These are phyloP conservation scores for Galerina marginata DNA, from an alignment of 768 basidiomycete genomes.

Conservation along the genomic window DNA sequence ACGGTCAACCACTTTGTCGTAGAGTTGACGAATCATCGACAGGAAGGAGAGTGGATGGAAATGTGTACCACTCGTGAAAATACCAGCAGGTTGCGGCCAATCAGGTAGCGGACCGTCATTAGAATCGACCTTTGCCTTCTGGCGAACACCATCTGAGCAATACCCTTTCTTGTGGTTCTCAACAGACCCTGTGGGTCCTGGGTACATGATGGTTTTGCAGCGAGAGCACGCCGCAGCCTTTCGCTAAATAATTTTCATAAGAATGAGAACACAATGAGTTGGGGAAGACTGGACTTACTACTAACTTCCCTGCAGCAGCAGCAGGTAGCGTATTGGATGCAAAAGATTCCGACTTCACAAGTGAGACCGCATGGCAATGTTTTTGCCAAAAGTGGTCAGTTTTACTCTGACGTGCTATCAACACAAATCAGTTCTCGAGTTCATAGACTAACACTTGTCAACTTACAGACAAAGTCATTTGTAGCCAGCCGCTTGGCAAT, in stretches of 20 bases:
- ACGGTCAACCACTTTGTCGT: neutral
- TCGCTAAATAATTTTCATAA: neutral
- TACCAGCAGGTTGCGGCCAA: neutral
- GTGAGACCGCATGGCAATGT: slow-evolving; percentile 13
- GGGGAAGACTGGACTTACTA: no score
- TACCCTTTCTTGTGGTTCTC: neutral
- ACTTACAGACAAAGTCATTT: slow-evolving; percentile 2
- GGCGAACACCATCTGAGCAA: neutral
- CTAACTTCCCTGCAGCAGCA: neutral
- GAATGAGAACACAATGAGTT: neutral
- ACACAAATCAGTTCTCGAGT: no score
- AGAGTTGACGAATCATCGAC: neutral
- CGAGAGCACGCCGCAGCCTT: slow-evolving; percentile 1
- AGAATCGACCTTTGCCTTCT: neutral
- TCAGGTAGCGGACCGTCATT: neutral
- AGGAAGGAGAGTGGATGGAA: neutral
- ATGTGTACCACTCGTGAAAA: neutral
- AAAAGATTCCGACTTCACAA: neutral
- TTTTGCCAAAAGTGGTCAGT: slow-evolving; percentile 8
- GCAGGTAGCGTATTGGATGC: neutral
- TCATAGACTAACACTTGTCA: no score
- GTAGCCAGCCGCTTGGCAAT: neutral
- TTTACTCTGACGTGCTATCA: neutral
- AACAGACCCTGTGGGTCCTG: neutral
- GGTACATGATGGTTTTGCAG: slow-evolving; percentile 13